These are phyloP conservation scores for Pholiota adiposa DNA, from an alignment of 1,284 basidiomycete genomes.

Conservation along the genomic window DNA sequence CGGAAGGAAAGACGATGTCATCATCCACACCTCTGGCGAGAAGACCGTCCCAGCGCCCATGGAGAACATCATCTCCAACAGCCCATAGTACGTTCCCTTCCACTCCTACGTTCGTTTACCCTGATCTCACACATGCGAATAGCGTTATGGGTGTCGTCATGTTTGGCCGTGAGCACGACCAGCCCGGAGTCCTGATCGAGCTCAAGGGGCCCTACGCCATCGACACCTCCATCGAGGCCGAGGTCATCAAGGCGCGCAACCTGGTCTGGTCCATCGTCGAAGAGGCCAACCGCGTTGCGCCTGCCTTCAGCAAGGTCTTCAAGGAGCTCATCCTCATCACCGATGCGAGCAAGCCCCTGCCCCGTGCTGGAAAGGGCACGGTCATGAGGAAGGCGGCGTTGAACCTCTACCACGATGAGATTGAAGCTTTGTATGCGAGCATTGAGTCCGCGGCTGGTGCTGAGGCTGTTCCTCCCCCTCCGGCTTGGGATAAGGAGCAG, in stretches of 20 bases:
- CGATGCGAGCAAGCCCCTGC: constrained; percentile 33
- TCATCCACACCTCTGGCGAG: constrained; percentile 13
- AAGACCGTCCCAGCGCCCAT: constrained; percentile 12
- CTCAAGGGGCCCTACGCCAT: constrained; percentile 27
- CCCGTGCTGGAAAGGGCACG: constrained; percentile 38
- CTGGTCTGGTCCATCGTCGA: constrained; percentile 38
- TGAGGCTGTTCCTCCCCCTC: constrained; percentile 26
- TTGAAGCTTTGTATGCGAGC: constrained; percentile 37
- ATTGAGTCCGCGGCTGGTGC: constrained; percentile 29
- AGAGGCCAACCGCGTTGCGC: constrained; percentile 41
- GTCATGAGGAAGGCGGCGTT: constrained; percentile 39
- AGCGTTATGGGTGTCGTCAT: constrained; percentile 37
- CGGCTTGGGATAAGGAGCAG: constrained; percentile 27
- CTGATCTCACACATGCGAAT: not conserved
- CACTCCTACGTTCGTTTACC: no score
- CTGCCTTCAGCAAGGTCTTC: constrained; percentile 41
- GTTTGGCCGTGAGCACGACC: constrained; percentile 36
- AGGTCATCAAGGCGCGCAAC: constrained; percentile 29
- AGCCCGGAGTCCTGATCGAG: constrained; percentile 37
- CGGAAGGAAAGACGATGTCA: constrained; percentile 11
- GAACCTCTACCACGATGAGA: constrained; percentile 35
- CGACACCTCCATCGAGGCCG: constrained; percentile 26
- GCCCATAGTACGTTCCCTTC: constrained; percentile 6
- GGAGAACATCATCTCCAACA: constrained; percentile 7
- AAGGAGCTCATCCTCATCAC: constrained; percentile 43